phyloP scores from a whole-genome alignment of 768 basidiomycete species.

The Stropharia rugosoannulata region DNA sequence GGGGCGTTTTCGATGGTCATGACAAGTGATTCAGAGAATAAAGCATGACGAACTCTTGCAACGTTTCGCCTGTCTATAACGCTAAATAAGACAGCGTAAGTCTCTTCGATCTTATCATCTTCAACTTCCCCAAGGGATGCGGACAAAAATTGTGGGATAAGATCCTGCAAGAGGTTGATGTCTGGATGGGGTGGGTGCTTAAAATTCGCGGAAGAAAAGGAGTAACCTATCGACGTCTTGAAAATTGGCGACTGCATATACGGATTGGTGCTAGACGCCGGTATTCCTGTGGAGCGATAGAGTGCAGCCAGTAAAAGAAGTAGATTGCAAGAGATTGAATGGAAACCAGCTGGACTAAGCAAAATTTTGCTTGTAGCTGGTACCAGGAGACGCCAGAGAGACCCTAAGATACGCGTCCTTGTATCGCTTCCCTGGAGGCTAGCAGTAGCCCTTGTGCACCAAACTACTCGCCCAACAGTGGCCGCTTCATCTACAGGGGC shows the following conservation, averaged over 20 bases:
- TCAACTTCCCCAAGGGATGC: constrained; percentile 53
- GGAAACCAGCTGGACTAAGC: constrained; percentile 44
- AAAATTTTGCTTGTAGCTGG: constrained; percentile 38
- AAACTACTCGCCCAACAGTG: constrained; percentile 60
- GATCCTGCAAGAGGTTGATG: constrained; percentile 29
- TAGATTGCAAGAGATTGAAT: constrained; percentile 51
- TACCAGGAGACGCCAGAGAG: constrained; percentile 47
- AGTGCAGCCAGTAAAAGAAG: constrained; percentile 48
- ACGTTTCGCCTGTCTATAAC: constrained; percentile 30
- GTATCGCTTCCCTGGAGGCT: constrained; percentile 34
- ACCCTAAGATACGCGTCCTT: constrained; percentile 49
- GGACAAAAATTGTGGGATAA: constrained; percentile 42
- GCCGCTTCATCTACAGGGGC: constrained; percentile 47
- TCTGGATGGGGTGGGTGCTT: constrained; percentile 17
- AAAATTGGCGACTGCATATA: constrained; percentile 11
- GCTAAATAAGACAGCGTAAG: constrained; percentile 43
- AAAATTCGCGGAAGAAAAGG: constrained; percentile 11
- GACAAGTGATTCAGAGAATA: constrained; percentile 48
- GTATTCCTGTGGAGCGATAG: constrained; percentile 15
- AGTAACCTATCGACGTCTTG: constrained; percentile 5
- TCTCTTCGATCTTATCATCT: constrained; percentile 43
- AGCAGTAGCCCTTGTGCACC: constrained; percentile 68
- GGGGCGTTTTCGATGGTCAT: constrained; percentile 49
- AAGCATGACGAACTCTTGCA: constrained; percentile 28
- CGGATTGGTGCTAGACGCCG: constrained; percentile 2